These are phyloP conservation scores for Stemphylium lycopersici DNA, from an alignment of 2,329 filamentous ascomycete species.

Conservation along the genomic window DNA sequence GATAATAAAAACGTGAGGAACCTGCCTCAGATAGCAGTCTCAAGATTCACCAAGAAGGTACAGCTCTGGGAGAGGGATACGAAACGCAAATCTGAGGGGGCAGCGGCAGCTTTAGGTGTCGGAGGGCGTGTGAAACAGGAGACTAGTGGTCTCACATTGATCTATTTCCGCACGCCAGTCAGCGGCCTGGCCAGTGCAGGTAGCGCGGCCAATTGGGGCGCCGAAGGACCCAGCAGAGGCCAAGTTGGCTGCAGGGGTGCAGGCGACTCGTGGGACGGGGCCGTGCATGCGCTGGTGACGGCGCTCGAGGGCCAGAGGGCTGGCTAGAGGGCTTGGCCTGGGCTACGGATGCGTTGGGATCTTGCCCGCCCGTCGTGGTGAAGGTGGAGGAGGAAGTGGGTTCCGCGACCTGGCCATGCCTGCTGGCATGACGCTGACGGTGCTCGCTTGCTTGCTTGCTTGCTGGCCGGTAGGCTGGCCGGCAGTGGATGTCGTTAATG, in stretches of 20 bases:
- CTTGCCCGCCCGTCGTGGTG: background rate
- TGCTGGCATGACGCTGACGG: background rate
- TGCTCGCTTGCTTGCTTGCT: too few species aligned
- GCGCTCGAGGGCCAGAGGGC: slow-evolving; percentile 9
- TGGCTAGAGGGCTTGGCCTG: slow-evolving; percentile 13
- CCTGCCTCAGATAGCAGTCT: slow-evolving; percentile 48
- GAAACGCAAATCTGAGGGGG: slow-evolving; percentile 49
- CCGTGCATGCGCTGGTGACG: slow-evolving; percentile 20
- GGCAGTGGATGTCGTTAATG: too few species aligned
- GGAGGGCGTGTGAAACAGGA: slow-evolving; percentile 50
- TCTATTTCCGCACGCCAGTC: slow-evolving; percentile 43
- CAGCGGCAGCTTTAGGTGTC: slow-evolving; percentile 49
- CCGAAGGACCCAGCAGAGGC: slow-evolving; percentile 17
- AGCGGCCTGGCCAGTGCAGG: slow-evolving; percentile 32
- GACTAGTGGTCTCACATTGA: slow-evolving; percentile 46
- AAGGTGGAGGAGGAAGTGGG: background rate
- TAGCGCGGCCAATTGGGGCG: slow-evolving; percentile 31
- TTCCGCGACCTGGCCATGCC: background rate
- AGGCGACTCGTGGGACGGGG: slow-evolving; percentile 29
- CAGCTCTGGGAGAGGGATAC: slow-evolving; percentile 42
- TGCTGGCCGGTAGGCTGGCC: too few species aligned
- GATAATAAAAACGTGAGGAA: slow-evolving; percentile 28
- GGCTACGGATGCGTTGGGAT: background rate
- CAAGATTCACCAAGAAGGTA: slow-evolving; percentile 43
- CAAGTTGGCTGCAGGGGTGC: slow-evolving; percentile 13